Base-by-base conservation (phyloP, 2,329 filamentous ascomycete genomes). In the Curvularia hawaiiensis region DNA sequence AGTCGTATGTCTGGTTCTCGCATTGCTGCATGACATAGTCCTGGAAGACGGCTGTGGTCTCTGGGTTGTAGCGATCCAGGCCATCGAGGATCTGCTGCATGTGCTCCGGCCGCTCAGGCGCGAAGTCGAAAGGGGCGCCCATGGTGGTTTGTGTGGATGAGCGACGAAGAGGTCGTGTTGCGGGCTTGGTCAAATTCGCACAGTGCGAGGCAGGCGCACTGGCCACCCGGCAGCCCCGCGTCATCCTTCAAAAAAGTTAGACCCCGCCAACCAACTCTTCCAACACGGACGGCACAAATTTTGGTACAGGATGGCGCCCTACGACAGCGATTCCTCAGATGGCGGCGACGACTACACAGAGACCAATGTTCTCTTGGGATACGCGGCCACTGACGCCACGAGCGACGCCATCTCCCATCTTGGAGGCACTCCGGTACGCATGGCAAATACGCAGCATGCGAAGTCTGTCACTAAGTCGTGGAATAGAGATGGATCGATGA, bases 21-120 rank as follows among this genome's bases (percentile, higher is more conserved):
- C 95, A 99, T 82, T 99, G 95, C 79, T 92, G 88, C 75, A 86
- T 85, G 63, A 99, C 89, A 80, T 99, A 99, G 78, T 91, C 90
- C 84, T 99, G 94, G 79, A 99, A 95, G 66, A 91, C 85, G 62
- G 87, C 86, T 49, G 96, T 96, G 50, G 95, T 97, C 83, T 99
- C 95, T 41, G 95, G 95, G 80, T 99, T 99, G 84, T 99, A 99
- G 75, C 95, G 87, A 80, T 99, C 95, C 64, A 99, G 91, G 70
- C 95, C 94, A 81, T 94, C 97, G 76, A 99, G 92, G 75, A 99
- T 97, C 79, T 82, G 84, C 76, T 92, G 90, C 79, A 99, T 96
- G 78, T 95, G 88, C 68, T 95, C 91, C 70, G 95, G 94, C 78
- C 95, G 85, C 80, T 97, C 91, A 72, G 91, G 88, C 83, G 91